Evolutionary conservation across 2,329 filamentous ascomycete species (phyloP), one percentile per base, ranked within the genome.

Genomic region (Hawksworthiomyces lignivorus): DNA sequence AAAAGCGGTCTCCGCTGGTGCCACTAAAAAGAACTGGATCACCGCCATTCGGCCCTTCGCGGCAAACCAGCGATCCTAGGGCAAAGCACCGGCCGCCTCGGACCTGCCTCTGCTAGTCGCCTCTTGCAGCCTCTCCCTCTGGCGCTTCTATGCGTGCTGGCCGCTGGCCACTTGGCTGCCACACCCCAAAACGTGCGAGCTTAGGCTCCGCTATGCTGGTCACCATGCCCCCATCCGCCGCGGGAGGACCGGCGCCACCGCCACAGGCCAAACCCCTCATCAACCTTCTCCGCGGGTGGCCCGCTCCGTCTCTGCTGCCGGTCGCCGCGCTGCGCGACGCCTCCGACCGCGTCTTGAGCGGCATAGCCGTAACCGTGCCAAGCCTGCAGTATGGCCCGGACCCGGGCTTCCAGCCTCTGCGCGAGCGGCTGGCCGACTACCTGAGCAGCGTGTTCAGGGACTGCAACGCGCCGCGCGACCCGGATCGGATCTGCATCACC

Each of bases 341-440:
- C 20, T 68, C 82, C 43, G 64, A 72, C 44, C 64, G 67, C 39
- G 75, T 80, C 8, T 71, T 94, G 36, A 68, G 74, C 12, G 68
- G 82, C 54, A 5, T 39, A 2, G 56, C 61, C 8, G 63, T 82
- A 43, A 76, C 72, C 43, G 64, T 70, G 3, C 75, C 80, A 1
- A 82, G 73, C n/a, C 70, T 95, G 28, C 71, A 81, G 44, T 95
- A 95, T 55, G 89, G 83, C 0, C 81, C 87, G 0, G 86, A 94
- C 58, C 65, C 76, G 32, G 89, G 89, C 21, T 83, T 83, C 54
- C 63, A 72, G 47, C 78, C 79, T n/a, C 68, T 92, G 28, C 74
- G 87, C 12, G 67, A 76, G 47, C 72, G 76, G 30, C 63, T 95
- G 26, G 81, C 86, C 4, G 56, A 62, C 29, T 95, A 86, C 84